Evolutionary conservation across 768 basidiomycete species (phyloP), one percentile per base, ranked within the genome.

Genomic region (Amanita fuliginea): DNA sequence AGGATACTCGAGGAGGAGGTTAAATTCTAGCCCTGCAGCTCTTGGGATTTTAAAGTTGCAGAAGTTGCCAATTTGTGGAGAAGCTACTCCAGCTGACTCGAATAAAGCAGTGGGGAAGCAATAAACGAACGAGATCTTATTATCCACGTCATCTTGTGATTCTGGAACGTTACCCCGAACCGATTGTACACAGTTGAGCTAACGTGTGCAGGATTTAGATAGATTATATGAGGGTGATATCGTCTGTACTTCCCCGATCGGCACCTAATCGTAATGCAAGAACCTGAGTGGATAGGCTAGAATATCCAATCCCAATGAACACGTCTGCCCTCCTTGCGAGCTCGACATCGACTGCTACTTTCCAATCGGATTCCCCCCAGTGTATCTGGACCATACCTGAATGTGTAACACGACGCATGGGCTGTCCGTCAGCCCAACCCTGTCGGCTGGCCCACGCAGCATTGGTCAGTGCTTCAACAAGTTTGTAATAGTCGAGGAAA

Each of bases 301-400:
- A 75, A 53, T 69, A 75, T 8, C 72, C 71, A 56, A 72, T 75
- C 10, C 72, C 74, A 34, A 75, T 63, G 45, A 74, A 74, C 6
- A 68, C 63, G 33, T 67, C 65, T 7, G 73, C 72, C 28, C 62
- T 61, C 45, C 66, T 62, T 4, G 69, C 74, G 32, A 75, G 53
- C 55, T 75, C 72, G 36, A 72, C 67, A 58, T 75, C 74, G 6
- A 70, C 70, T 44, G 64, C 65, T 11, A 72, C 71, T 16, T 62
- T 59, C 62, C 67, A 74, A 51, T 75, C 73, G 21, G 56, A 56
- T 58, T 74, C 72, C 1, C 70, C 70, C 58, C 62, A 58, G 19
- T 55, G 49, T 10, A 68, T 56, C 3, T 66, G 66, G 1, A 70
- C 59, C 51, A 67, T 64, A 3, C 65, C 65, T 6, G 70, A 70